Conservation (phyloP, 805 yeast genomes). For the Scheffersomyces ergatensis region DNA sequence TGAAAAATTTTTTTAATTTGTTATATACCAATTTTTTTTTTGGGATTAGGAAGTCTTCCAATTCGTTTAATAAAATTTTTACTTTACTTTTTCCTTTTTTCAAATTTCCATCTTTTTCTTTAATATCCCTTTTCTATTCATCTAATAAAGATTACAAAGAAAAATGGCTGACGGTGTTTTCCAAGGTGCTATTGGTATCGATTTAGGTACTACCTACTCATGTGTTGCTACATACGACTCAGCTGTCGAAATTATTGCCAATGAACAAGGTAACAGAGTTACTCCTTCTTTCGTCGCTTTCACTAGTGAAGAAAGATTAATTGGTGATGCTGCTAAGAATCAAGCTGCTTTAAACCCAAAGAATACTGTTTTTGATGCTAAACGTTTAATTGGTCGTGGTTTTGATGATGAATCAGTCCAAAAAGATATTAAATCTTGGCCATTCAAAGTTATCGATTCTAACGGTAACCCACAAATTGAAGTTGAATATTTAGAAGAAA, state of each 20-base stretch:
- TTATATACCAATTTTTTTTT: constrained; percentile 4
- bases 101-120: constrained; percentile 5
- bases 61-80: constrained; percentile 6
- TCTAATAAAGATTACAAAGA: constrained; percentile 4
- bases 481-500: constrained; percentile 47
- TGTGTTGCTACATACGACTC: constrained; percentile 51
- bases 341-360: constrained; percentile 51
- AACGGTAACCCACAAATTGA: constrained; percentile 47
- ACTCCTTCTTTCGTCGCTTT: constrained; percentile 51
- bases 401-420: constrained; percentile 59
- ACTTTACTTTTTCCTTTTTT: constrained; percentile 6
- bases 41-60: no score
- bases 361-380: constrained; percentile 50
- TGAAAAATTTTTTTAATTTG: constrained; percentile 10
- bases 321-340: constrained; percentile 52
- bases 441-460: constrained; percentile 44
- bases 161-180: constrained; percentile 97
- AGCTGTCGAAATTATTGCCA: constrained; percentile 50
- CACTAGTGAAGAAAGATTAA: constrained; percentile 48
- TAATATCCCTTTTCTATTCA: constrained; percentile 3
- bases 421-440: constrained; percentile 51
- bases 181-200: constrained; percentile 78
- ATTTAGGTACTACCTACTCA: constrained; percentile 52
- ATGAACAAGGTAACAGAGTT: constrained; percentile 52
- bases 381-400: constrained; percentile 60